phyloP scores from a whole-genome alignment of 2,329 filamentous ascomycete species.

The Colletotrichum agaves region DNA sequence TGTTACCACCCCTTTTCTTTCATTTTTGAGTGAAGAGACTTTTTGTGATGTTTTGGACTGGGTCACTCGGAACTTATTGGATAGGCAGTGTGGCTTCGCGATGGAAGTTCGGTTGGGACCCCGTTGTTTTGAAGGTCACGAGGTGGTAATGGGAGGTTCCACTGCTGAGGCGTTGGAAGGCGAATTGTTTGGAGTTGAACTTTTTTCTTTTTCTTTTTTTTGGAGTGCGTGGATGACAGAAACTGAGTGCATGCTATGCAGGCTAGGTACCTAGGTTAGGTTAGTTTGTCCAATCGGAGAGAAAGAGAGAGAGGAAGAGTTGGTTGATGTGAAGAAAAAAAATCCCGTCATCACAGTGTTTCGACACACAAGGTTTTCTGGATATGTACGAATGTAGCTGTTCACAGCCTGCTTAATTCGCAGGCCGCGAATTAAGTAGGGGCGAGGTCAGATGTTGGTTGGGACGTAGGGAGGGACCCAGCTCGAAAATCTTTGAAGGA shows the following conservation, averaged over 20 bases:
- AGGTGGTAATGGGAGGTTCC: not conserved
- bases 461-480: constrained; percentile 24
- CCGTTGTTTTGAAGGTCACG: constrained; percentile 9
- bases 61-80: too few species aligned
- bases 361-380: not conserved
- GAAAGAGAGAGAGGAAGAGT: not conserved
- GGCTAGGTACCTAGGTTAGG: too few species aligned
- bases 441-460: constrained; percentile 28
- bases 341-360: not conserved
- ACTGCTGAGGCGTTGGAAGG: not conserved
- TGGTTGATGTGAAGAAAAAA: not conserved
- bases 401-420: not conserved
- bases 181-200: not conserved
- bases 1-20: not conserved
- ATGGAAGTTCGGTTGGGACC: not conserved
- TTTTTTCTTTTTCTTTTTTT: too few species aligned
- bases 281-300: constrained; percentile 13
- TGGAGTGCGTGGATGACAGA: not conserved
- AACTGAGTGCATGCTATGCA: too few species aligned
- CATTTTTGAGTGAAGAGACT: not conserved
- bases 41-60: not conserved
- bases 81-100: constrained; percentile 6
- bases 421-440: constrained; percentile 23
- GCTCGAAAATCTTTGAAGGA: not conserved
- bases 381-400: not conserved